phyloP scores from a whole-genome alignment of 805 yeast genomes.

The Candida peoriensis region DNA sequence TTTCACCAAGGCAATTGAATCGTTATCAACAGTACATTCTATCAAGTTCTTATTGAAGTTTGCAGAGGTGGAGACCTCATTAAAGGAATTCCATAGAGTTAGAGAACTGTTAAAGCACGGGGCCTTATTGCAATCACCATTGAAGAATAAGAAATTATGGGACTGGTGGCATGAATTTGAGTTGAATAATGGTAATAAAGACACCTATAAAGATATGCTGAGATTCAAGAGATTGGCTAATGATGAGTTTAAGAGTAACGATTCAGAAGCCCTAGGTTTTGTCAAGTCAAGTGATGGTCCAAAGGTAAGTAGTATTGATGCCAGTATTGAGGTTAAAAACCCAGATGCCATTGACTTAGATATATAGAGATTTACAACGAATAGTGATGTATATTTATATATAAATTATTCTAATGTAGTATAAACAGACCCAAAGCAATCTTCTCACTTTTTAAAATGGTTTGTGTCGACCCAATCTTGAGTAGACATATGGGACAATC shows the following conservation, averaged over 20 bases:
- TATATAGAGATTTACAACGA: constrained; percentile 18
- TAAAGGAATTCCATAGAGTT: constrained; percentile 53
- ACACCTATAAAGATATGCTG: constrained; percentile 69
- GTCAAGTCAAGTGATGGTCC: constrained; percentile 38
- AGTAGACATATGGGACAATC: constrained; percentile 91
- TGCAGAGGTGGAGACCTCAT: constrained; percentile 48
- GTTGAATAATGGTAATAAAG: constrained; percentile 62
- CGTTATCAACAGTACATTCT: constrained; percentile 38
- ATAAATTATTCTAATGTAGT: not conserved
- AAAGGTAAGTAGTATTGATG: constrained; percentile 24
- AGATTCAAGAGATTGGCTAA: constrained; percentile 43
- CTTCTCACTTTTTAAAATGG: constrained; percentile 5
- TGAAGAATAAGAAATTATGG: constrained; percentile 44
- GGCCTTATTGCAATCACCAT: constrained; percentile 35
- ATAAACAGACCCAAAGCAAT: not conserved
- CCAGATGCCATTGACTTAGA: constrained; percentile 63
- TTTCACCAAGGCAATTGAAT: constrained; percentile 48
- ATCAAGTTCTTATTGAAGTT: constrained; percentile 46
- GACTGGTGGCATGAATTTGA: constrained; percentile 72
- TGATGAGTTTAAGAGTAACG: constrained; percentile 24
- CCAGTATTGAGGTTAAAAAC: constrained; percentile 28
- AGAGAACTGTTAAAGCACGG: constrained; percentile 59
- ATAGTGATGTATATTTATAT: constrained; percentile 1
- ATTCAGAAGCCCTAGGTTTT: constrained; percentile 41
- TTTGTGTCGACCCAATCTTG: constrained; percentile 76